Evolutionary conservation across 345 rosid species (phyloP).

Genomic region (thale cress (Arabidopsis thaliana)): DNA sequence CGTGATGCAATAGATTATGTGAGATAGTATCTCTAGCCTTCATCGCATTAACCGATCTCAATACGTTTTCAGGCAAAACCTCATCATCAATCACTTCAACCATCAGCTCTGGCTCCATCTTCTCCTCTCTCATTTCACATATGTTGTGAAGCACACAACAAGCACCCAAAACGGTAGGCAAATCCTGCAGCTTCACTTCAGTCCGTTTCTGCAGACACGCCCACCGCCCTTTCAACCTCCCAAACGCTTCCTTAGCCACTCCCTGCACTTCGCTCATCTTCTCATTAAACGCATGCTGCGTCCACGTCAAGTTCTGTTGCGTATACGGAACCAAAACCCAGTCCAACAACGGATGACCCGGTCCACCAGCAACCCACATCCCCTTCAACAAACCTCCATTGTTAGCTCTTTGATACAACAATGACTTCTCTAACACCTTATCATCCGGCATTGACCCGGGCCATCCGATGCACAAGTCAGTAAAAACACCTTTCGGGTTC

Average conservation of each 20-base stretch:
- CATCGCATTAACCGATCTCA: slow-evolving; percentile 58
- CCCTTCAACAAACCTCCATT: slow-evolving; percentile 66
- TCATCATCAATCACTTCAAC: slow-evolving; percentile 69
- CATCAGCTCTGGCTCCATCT: slow-evolving; percentile 52
- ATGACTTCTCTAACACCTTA: slow-evolving; percentile 77
- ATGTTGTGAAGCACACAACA: slow-evolving; percentile 84
- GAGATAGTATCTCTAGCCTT: slow-evolving; percentile 79
- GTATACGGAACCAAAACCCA: slow-evolving; percentile 85
- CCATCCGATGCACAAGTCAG: slow-evolving; percentile 90
- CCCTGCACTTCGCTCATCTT: slow-evolving; percentile 69
- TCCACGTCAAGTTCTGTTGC: slow-evolving; percentile 80
- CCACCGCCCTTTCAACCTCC: slow-evolving; percentile 78
- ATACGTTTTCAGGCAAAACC: slow-evolving; percentile 61
- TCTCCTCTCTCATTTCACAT: slow-evolving; percentile 67
- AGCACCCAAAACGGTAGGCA: slow-evolving; percentile 80
- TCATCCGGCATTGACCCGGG: slow-evolving; percentile 89
- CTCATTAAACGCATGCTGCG: slow-evolving; percentile 83
- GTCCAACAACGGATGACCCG: slow-evolving; percentile 70
- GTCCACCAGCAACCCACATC: slow-evolving; percentile 73
- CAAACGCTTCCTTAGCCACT: slow-evolving; percentile 68
- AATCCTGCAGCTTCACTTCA: slow-evolving; percentile 75
- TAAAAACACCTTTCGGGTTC: slow-evolving; percentile 68
- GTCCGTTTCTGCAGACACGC: slow-evolving; percentile 79
- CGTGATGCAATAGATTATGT: slow-evolving; percentile 75
- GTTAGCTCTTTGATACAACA: slow-evolving; percentile 69